Evolutionary conservation across 1,139 yeast genomes (phyloP), one percentile per base, ranked within the genome.

Genomic region (Geotrichum candidum): DNA sequence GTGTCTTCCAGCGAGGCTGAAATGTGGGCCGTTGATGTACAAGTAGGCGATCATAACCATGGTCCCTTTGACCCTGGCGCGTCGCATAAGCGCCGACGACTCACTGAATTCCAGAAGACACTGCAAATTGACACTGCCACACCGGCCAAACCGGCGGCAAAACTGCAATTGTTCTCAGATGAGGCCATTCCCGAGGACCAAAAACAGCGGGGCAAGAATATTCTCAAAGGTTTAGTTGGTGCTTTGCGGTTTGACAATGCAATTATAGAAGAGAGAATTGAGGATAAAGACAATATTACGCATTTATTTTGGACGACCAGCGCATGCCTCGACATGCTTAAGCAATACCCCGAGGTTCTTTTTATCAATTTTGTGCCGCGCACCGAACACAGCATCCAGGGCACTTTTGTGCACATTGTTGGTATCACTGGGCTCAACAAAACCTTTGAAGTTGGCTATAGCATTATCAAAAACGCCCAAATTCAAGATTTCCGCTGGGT

Each of bases 221-320:
- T 54, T 33, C 58, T 62, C 2, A 59, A 59, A n/a, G 63, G 64
- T 2, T 50, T 62, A 7, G 63, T 62, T n/a, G 64, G 64, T 15
- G 64, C 64, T 5, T 48, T 62, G 9, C 57, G 63, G 10, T 62
- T 62, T 35, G 64, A 62, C 52, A 62, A 62, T 53, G 64, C 64
- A 6, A 50, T 60, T 6, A 52, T 62, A 31, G 59, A 56, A 27
- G 64, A 62, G 25, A 53, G 57, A 33, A 15, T 62, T 15, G 63
- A 62, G 35, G 60, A 60, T 10, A 31, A 57, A n/a, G 61, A 56
- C 23, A 54, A 60, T 22, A 63, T 62, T 7, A 57, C 64, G 6
- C 64, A 62, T 51, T 35, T 62, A 48, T 62, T 62, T 41, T 62
- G 64, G 64, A 62, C 64, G 5, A 60, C 62, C 15, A 54, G 41